phyloP scores from a whole-genome alignment of 768 basidiomycete species.

The Tricholoma terreum region DNA sequence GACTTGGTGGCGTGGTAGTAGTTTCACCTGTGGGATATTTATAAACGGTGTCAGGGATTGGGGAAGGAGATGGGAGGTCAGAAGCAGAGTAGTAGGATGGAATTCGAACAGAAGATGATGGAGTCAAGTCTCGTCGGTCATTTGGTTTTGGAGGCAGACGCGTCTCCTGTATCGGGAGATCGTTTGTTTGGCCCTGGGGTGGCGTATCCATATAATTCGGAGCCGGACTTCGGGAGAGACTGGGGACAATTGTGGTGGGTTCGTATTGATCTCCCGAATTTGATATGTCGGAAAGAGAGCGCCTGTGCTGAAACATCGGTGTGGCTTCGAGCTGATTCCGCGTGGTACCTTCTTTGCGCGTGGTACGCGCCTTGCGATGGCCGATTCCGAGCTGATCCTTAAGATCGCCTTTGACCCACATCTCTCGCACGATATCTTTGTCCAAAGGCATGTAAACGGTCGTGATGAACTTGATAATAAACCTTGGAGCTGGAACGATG shows the following conservation, averaged over 20 bases:
- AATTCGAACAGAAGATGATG: conserved; percentile 30
- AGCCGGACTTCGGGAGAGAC: conserved; percentile 20
- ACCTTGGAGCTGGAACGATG: conserved; percentile 63
- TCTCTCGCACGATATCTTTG: conserved; percentile 89
- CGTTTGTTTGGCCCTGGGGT: conserved; percentile 33
- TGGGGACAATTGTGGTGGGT: conserved; percentile 32
- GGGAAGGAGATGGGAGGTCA: conserved; percentile 62
- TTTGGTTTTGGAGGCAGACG: conserved; percentile 26
- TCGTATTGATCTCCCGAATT: conserved; percentile 43
- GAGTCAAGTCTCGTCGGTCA: conserved; percentile 19
- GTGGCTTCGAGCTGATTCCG: conserved; percentile 51
- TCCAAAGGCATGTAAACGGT: conserved; percentile 78
- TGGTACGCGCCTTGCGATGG: conserved; percentile 55
- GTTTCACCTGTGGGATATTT: conserved; percentile 44
- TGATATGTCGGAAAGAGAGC: conserved; percentile 64
- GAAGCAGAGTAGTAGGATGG: conserved; percentile 70
- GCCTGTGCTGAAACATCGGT: conserved; percentile 70
- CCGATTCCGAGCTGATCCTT: conserved; percentile 77
- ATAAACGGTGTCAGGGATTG: conserved; percentile 51
- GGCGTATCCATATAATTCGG: conserved; percentile 44
- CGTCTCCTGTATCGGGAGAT: conserved; percentile 24
- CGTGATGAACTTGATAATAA: conserved; percentile 69
- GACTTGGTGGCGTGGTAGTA: conserved; percentile 41
- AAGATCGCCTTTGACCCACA: conserved; percentile 81
- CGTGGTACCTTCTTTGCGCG: conserved; percentile 18